A percentile compares a stretch with the other conserved stretches of the same genome.
These are phyloP conservation scores for Phlebopus sp. DNA, from an alignment of 1,284 basidiomycete species.

Conservation along the genomic window DNA sequence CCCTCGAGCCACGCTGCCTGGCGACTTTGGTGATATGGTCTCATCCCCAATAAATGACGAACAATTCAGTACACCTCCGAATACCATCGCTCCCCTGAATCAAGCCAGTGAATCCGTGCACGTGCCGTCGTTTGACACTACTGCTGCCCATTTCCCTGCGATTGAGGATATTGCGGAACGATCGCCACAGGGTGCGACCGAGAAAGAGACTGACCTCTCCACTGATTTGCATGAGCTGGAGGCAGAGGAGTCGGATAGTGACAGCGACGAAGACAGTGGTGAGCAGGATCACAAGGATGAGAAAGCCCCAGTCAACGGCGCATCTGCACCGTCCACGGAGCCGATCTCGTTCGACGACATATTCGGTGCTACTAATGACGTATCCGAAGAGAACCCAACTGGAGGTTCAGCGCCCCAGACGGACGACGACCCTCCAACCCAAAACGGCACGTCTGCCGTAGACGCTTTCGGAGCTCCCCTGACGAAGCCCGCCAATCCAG, in stretches of 20 bases:
- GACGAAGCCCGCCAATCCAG: slow-evolving; percentile 12
- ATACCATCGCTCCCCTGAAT: slow-evolving; percentile 36
- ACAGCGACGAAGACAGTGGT: slow-evolving; percentile 53
- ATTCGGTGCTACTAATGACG: slow-evolving; percentile 24
- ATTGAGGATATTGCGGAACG: slow-evolving; percentile 37
- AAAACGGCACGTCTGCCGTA: slow-evolving; percentile 17
- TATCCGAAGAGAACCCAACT: slow-evolving; percentile 2
- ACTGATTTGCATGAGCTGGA: slow-evolving; percentile 64
- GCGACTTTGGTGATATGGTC: slow-evolving; percentile 20
- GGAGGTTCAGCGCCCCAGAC: slow-evolving; percentile 14
- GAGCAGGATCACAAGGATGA: slow-evolving; percentile 20
- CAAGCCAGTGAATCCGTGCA: slow-evolving; percentile 17
- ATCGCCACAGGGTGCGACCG: slow-evolving; percentile 16
- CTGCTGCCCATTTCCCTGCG: slow-evolving; percentile 42
- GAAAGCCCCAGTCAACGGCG: slow-evolving; percentile 20
- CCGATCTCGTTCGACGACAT: slow-evolving; percentile 31
- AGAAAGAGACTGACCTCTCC: slow-evolving; percentile 49
- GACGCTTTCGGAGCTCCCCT: slow-evolving; percentile 33
- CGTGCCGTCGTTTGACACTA: slow-evolving; percentile 31
- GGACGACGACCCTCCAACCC: slow-evolving; percentile 23
- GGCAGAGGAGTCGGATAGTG: slow-evolving; percentile 57
- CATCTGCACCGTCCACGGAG: slow-evolving; percentile 18
- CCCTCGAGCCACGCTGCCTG: slow-evolving; percentile 15
- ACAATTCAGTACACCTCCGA: slow-evolving; percentile 59
- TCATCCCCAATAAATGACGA: slow-evolving; percentile 46